Conservation (phyloP, 352 stramenopile genomes). For the Pythium pectinolyticum region DNA sequence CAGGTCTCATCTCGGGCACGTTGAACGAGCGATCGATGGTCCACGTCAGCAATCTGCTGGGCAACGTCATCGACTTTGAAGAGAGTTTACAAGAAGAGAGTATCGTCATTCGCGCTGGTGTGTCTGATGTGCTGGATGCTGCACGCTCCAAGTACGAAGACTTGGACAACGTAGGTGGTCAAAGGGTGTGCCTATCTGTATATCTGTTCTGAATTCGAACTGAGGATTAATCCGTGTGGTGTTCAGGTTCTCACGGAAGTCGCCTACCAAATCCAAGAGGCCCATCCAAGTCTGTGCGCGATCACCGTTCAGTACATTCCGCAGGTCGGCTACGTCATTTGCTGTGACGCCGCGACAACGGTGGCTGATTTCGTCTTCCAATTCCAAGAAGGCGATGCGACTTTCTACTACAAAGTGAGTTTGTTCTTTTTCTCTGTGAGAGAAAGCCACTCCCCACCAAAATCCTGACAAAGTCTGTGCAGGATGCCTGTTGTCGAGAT, state of each 20-base stretch:
- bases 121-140: conserved; percentile 72
- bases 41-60: conserved; percentile 75
- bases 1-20: conserved; percentile 36
- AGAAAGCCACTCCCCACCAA: background rate
- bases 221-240: background rate
- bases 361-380: conserved; percentile 83
- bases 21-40: conserved; percentile 42
- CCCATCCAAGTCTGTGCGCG: conserved; percentile 61
- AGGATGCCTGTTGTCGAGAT: conserved; percentile 78
- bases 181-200: too few species aligned
- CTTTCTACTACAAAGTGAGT: conserved; percentile 85
- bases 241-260: conserved; percentile 78
- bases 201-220: background rate
- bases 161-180: conserved; percentile 79
- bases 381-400: conserved; percentile 86
- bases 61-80: conserved; percentile 84
- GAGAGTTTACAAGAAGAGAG: conserved; percentile 61
- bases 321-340: conserved; percentile 86
- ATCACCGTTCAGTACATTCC: conserved; percentile 88
- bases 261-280: conserved; percentile 78
- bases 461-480: background rate
- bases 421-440: too few species aligned
- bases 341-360: conserved; percentile 64
- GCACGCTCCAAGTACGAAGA: conserved; percentile 72
- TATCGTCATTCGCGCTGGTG: conserved; percentile 65